Evolutionary conservation across 2,329 filamentous ascomycete genomes (phyloP), one percentile per base, ranked within the genome.

Genomic region (Amesomyces nigricolor): DNA sequence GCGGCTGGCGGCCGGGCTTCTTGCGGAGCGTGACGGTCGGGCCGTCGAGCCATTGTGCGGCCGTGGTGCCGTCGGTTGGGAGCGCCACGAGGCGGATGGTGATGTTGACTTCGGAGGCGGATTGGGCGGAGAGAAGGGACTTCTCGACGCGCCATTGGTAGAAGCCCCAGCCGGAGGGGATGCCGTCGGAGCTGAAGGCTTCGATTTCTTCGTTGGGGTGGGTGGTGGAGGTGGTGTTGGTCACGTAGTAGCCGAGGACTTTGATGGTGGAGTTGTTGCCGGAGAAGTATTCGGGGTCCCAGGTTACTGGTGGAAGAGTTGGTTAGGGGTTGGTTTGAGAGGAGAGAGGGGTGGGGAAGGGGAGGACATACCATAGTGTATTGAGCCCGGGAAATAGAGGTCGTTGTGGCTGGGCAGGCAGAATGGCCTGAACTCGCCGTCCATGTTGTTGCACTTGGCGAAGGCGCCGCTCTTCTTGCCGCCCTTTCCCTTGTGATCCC

Each of bases 281-380:
- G 62, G 71, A 44, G 70, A 79, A 81, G 67, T 71, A 78, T 49
- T 73, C 68, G 22, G 78, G 71, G 61, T 83, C 79, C 79, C 80
- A 83, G 29, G 78, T 81, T 52, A 83, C 80, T 82, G 2, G 46
- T 32, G n/a, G 16, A 14, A 30, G 14, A 32, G 30, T n/a, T 14
- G 13, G 49, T 42, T 32, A 58, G 55, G 16, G 55, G 53, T 47
- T 16, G 38, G 51, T 32, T 26, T 26, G 22, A 26, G 22, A 26
- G 4, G 43, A 11, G 9, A n/a, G 14, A 14, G 19, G 5, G 19
- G 29, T 29, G 19, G 19, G 17, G 13, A 32, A 22, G 26, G 16
- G n/a, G 16, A n/a, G 26, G 17, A 60, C 72, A 58, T 64, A 81
- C 79, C 68, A 61, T 80, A 82, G 66, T 82, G 82, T 0, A 73